Conservation (phyloP, 2,329 filamentous ascomycete genomes). For the Pseudocercospora musae region DNA sequence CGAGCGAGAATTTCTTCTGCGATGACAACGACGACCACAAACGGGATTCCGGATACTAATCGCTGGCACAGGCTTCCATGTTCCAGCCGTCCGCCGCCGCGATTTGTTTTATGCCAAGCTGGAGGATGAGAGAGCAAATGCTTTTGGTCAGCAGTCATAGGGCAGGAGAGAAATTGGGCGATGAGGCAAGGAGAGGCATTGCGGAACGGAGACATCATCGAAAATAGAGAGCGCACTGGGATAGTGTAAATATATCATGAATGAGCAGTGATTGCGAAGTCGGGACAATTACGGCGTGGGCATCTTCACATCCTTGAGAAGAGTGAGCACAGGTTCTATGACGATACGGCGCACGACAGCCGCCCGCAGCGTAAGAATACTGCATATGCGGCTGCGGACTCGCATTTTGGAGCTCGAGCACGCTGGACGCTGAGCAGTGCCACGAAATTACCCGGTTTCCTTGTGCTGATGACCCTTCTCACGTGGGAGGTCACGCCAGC, state of each 20-base stretch:
- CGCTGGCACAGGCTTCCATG: conserved; percentile 55
- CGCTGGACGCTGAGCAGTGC: neutral
- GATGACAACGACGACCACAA: neutral
- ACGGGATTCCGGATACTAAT: neutral
- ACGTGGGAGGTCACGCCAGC: too few relatives aligned
- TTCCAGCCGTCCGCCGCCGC: conserved; percentile 61
- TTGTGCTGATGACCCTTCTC: too few relatives aligned
- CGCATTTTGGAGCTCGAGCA: neutral
- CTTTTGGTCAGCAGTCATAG: conserved; percentile 37
- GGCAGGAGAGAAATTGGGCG: neutral
- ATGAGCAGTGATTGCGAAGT: neutral
- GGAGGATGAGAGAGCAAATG: conserved; percentile 57
- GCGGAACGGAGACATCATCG: neutral
- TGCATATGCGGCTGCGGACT: neutral
- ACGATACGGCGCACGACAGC: neutral
- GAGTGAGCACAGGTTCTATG: neutral
- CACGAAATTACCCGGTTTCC: too few relatives aligned
- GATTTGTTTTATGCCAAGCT: conserved; percentile 63
- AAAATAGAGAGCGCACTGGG: neutral
- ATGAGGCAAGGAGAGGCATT: neutral
- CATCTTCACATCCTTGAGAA: neutral
- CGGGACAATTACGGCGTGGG: neutral
- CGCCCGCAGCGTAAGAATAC: neutral
- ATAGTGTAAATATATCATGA: neutral
- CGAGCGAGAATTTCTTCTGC: conserved; percentile 1